These are phyloP conservation scores for Trichoderma virens DNA, from an alignment of 495 filamentous ascomycete species.

Conservation along the genomic window DNA sequence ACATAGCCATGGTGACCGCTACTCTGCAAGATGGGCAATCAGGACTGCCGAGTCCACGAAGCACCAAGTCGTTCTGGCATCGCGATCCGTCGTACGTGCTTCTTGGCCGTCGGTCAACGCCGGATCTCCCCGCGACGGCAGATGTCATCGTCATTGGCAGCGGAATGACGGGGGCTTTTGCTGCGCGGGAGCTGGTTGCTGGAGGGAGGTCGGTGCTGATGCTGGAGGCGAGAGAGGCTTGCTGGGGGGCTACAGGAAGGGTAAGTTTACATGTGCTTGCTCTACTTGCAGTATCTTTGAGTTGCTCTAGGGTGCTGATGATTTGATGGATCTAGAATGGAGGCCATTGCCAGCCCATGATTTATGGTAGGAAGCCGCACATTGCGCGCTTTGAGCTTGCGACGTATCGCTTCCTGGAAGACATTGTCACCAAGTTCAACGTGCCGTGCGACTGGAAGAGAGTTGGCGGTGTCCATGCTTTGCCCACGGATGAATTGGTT, in stretches of 20 bases:
- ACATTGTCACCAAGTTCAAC: slow-evolving; percentile 39
- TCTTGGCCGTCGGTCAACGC: slow-evolving; percentile 52
- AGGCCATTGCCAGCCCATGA: slow-evolving; percentile 61
- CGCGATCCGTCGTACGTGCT: slow-evolving; percentile 47
- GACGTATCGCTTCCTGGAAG: slow-evolving; percentile 46
- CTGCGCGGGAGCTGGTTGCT: slow-evolving; percentile 51
- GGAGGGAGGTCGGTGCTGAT: slow-evolving; percentile 48
- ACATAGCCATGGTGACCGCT: not conserved
- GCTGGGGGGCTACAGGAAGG: slow-evolving; percentile 73
- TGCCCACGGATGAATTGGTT: slow-evolving; percentile 41
- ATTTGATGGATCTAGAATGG: slow-evolving; percentile 47
- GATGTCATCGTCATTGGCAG: slow-evolving; percentile 64
- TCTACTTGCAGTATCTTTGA: not conserved
- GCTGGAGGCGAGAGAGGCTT: slow-evolving; percentile 72
- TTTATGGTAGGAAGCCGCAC: slow-evolving; percentile 43
- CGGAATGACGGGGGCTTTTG: slow-evolving; percentile 63
- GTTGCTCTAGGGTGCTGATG: not conserved
- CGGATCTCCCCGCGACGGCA: slow-evolving; percentile 51
- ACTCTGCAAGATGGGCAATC: slow-evolving; percentile 21
- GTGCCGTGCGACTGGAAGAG: slow-evolving; percentile 57
- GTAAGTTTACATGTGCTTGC: slow-evolving; percentile 29
- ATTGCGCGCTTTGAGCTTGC: slow-evolving; percentile 57
- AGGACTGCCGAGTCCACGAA: slow-evolving; percentile 42
- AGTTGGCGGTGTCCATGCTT: slow-evolving; percentile 45
- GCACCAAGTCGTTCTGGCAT: slow-evolving; percentile 71